Base-by-base conservation (phyloP, 2,329 filamentous ascomycete species). In the Hypoxylon sp. region DNA sequence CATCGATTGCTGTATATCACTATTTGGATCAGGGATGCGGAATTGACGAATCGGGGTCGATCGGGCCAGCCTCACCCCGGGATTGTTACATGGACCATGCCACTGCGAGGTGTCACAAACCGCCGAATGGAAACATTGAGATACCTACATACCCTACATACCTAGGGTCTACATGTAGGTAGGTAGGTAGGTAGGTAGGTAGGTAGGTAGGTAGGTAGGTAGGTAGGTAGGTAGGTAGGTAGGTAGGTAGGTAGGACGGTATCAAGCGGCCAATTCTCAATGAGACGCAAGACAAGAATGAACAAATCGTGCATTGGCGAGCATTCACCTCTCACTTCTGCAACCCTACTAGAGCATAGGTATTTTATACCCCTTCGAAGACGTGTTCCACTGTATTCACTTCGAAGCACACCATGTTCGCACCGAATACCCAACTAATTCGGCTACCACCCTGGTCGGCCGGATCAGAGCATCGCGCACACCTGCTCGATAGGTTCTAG, bases 41-140 rank as follows among this genome's bases (percentile, higher is more conserved):
- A 63, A 69, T 67, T 67, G 63, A 48, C 69, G 48, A 71, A 67
- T 71, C 66, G 69, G 62, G 47, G 44, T 59, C 35, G 42, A 56
- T 71, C 66, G 66, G 68, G 59, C 29, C 51, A 56, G 52, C 56
- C 51, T 52, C 61, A 35, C 54, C 47, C 44, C 64, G 29, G 57
- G 54, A 51, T 44, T 65, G 57, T 62, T 60, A 61, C 62, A 58
- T 48, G 39, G 51, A 53, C 32, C 32, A 42, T 54, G 44, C 29
- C 42, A 29, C 52, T 55, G 39, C 61, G 55, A 32, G 53, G 37
- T 55, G 39, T 42, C 42, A 31, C 48, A 57, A 17, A 37, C 27
- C 48, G 29, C 52, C 60, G 47, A 56, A 63, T 47, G 51, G 29
- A 57, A 60, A n/a, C 13, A 44, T 21, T 3, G n/a, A 21, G 13